Base-by-base conservation (phyloP, 805 yeast genomes). In the Saturnispora halmiae region DNA sequence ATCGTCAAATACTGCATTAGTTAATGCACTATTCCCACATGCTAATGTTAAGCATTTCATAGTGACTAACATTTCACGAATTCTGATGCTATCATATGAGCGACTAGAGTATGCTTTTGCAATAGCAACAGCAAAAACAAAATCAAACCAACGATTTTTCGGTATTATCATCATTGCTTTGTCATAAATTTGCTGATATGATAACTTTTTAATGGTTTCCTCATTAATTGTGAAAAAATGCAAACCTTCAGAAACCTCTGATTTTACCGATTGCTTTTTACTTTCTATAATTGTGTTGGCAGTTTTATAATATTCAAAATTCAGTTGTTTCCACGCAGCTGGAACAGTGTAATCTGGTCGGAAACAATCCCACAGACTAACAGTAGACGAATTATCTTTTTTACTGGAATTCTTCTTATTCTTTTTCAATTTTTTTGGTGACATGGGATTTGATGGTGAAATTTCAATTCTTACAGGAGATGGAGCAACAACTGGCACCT, bases 71-170 rank as follows among this genome's bases (percentile, higher is more conserved):
- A 74, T 66, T 29, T 70, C 69, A 46, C 95, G 70, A 42, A 79
- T 53, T 29, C 64, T 60, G 33, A 77, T 58, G 36, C 77, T 67
- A 30, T 76, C 81, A 35, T 61, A 63, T 2, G 80, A 63, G 33
- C 67, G 69, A 32, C 48, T 53, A 52, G 73, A 73, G 64, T 83
- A 86, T 0, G 94, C 76, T 58, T 85, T 86, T 1, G 87, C 84
- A 24, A 73, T 65, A 5, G 77, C 62, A 1, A 81, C 79, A 33
- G 70, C 72, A 29, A 79, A 58, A 1, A 79, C 71, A 50, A 79
- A 84, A 27, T 74, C 77, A 43, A 69, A 68, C 77, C 83, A 76
- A 28, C 61, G 66, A n/a, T 77, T 77, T 26, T 68, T 54, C 3
- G 95, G 94, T 15, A 82, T 57, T 9, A 59, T 59, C 28, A 65